A percentile compares a stretch with the other conserved stretches of the same genome.
These are phyloP conservation scores for Bruguiera sexangula DNA, from an alignment of 345 rosid species.

Conservation along the genomic window DNA sequence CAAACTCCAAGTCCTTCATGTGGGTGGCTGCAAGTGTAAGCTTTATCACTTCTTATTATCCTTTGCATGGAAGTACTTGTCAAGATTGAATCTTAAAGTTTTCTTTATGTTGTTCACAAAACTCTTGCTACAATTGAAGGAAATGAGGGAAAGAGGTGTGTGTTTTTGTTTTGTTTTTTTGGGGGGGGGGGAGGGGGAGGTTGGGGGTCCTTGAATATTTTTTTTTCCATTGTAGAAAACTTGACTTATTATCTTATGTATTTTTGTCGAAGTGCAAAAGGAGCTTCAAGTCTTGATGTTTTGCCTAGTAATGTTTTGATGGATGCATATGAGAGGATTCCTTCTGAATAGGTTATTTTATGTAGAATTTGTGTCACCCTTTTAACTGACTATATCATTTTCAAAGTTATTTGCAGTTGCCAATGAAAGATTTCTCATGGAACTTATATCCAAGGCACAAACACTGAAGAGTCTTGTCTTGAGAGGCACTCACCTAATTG, in stretches of 20 bases:
- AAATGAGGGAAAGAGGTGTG: not conserved
- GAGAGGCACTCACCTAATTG: slow-evolving; percentile 56
- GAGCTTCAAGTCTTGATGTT: not conserved
- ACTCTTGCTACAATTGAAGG: not conserved
- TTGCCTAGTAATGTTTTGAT: not conserved
- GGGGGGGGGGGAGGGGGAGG: not conserved
- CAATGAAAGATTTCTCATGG: slow-evolving; percentile 38
- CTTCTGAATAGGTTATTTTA: not conserved
- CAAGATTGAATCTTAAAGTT: slow-evolving; percentile 1
- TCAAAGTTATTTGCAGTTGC: slow-evolving; percentile 44
- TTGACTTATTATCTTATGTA: not conserved
- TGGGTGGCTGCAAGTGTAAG: slow-evolving; percentile 74
- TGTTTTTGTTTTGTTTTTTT: too few species aligned
- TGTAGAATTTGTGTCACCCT: slow-evolving; percentile 1
- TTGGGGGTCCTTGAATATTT: not conserved
- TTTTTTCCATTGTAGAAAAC: not conserved
- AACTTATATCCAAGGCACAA: slow-evolving; percentile 46
- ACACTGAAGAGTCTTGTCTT: slow-evolving; percentile 62
- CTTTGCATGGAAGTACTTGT: slow-evolving; percentile 2
- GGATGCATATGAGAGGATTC: not conserved
- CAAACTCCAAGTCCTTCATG: slow-evolving; percentile 62
- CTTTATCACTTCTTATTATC: slow-evolving; percentile 9
- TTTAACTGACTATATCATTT: slow-evolving; percentile 4
- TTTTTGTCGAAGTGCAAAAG: not conserved
- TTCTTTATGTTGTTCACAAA: not conserved